Conservation (phyloP, 805 yeast genomes). For the Myxozyma monticola region DNA sequence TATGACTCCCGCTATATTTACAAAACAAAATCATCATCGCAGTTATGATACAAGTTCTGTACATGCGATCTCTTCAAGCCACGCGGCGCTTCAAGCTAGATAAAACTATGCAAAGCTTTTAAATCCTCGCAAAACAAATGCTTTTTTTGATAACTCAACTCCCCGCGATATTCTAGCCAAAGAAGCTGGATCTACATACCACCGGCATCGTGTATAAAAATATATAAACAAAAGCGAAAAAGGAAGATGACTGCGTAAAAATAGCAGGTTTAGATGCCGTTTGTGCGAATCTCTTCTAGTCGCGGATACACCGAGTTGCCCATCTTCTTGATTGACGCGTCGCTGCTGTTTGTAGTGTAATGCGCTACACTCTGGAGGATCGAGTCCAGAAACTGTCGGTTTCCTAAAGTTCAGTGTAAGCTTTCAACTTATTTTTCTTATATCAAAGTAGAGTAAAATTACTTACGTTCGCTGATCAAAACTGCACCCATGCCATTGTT, state of each 20-base stretch:
- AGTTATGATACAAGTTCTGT: no score
- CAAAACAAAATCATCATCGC: background rate
- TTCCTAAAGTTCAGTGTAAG: conserved; percentile 27
- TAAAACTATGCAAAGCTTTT: no score
- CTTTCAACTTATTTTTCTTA: no score
- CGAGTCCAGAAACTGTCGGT: conserved; percentile 20
- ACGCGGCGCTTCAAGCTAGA: no score
- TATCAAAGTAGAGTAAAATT: conserved; percentile 9
- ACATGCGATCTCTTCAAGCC: no score
- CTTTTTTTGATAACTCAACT: no score
- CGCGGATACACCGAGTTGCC: conserved; percentile 23
- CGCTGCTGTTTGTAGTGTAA: conserved; percentile 20
- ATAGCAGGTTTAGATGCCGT: background rate
- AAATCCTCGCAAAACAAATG: no score
- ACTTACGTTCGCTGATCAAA: conserved; percentile 66
- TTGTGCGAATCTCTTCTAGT: conserved; percentile 13
- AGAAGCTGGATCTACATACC: no score
- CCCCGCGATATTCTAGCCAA: no score
- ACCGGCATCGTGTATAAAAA: no score
- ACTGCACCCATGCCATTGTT: conserved; percentile 79
- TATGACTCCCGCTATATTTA: no score
- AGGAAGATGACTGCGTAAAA: background rate
- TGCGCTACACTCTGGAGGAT: conserved; percentile 26
- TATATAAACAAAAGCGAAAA: background rate
- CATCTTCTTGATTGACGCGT: conserved; percentile 26